phyloP scores from a whole-genome alignment of 768 basidiomycete genomes.

The Chiua virens region DNA sequence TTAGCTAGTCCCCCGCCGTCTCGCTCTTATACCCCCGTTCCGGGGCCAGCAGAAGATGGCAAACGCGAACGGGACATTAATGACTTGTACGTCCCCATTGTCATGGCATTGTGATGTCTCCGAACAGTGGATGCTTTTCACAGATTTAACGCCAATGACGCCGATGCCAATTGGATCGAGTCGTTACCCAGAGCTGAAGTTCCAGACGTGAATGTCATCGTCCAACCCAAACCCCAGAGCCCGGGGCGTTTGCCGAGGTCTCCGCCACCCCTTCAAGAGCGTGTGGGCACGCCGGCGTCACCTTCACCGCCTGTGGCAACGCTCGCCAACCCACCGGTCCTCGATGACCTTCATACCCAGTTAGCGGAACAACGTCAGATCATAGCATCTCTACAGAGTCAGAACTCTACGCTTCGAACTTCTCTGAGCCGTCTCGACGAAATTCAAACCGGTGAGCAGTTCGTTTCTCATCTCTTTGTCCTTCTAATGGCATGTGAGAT shows the following conservation, averaged over 20 bases:
- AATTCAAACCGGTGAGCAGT: slow-evolving; percentile 30
- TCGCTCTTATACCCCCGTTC: slow-evolving; percentile 53
- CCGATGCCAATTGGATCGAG: slow-evolving; percentile 56
- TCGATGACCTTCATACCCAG: slow-evolving; percentile 14
- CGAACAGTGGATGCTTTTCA: slow-evolving; percentile 13
- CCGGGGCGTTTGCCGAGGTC: slow-evolving; percentile 16
- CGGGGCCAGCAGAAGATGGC: slow-evolving; percentile 36
- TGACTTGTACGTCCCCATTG: slow-evolving; percentile 57
- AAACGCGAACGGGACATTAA: slow-evolving; percentile 48
- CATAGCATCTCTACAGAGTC: slow-evolving; percentile 22
- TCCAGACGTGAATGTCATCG: slow-evolving; percentile 27
- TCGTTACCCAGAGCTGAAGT: slow-evolving; percentile 50
- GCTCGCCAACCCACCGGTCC: neutral
- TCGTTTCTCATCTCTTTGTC: neutral
- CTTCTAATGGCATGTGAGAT: neutral
- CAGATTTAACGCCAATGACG: slow-evolving; percentile 48
- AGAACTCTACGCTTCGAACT: slow-evolving; percentile 27
- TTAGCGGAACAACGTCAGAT: slow-evolving; percentile 19
- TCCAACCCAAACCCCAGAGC: slow-evolving; percentile 34
- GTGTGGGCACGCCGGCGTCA: slow-evolving; percentile 4
- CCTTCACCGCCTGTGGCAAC: neutral
- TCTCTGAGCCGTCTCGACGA: slow-evolving; percentile 31
- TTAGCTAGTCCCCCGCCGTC: slow-evolving; percentile 48
- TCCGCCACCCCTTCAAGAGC: slow-evolving; percentile 15
- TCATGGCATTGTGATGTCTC: neutral